phyloP scores from a whole-genome alignment of 371 early-diverging fungal species.

The Mucor sp. region DNA sequence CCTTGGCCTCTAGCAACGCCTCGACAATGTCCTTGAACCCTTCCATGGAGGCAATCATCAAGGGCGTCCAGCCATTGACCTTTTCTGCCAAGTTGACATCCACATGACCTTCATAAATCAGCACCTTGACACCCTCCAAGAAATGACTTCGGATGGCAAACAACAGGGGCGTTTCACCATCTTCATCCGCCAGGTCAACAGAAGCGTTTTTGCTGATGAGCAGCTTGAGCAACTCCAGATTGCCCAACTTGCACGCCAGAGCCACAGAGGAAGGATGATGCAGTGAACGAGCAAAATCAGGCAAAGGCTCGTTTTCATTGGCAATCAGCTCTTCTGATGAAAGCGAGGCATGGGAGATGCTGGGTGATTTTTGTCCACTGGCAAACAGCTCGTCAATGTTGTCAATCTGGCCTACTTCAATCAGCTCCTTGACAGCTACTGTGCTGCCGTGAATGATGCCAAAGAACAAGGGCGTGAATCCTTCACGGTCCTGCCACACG shows the following conservation, averaged over 20 bases:
- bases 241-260: constrained; percentile 60
- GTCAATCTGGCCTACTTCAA: constrained; percentile 56
- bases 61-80: constrained; percentile 66
- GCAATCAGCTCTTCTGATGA: background rate
- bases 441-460: constrained; percentile 66
- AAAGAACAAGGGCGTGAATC: constrained; percentile 70
- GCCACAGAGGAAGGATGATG: constrained; percentile 56
- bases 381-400: constrained; percentile 54
- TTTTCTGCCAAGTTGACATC: constrained; percentile 44
- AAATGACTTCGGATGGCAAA: constrained; percentile 61
- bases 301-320: constrained; percentile 18
- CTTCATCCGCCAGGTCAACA: constrained; percentile 58
- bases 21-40: constrained; percentile 57
- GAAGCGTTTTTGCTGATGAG: constrained; percentile 59
- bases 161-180: constrained; percentile 68
- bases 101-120: constrained; percentile 46
- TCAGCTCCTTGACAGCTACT: constrained; percentile 50
- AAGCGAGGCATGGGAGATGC: background rate
- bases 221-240: constrained; percentile 47
- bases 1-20: constrained; percentile 56
- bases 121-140: constrained; percentile 50
- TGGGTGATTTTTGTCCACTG: constrained; percentile 18
- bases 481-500: constrained; percentile 68
- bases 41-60: constrained; percentile 66
- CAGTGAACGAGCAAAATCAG: constrained; percentile 38